A percentile compares a stretch with the other conserved stretches of the same genome.
Evolutionary conservation across 2,329 filamentous ascomycete species (phyloP).

Genomic region (Xylaria sp.): DNA sequence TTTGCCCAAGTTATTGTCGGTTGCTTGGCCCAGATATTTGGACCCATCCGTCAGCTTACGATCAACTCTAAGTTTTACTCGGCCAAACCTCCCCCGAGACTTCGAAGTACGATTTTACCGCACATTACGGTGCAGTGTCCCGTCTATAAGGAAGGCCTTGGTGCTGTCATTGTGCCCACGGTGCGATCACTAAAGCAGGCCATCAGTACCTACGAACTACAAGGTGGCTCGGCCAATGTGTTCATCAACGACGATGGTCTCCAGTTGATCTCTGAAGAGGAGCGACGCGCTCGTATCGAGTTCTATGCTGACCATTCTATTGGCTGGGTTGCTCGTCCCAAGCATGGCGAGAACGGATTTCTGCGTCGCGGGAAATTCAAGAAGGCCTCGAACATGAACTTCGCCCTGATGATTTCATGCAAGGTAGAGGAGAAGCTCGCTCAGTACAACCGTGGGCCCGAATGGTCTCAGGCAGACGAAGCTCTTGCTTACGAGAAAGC

Average conservation of each 20-base stretch:
- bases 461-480: conserved; percentile 57
- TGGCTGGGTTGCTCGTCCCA: conserved; percentile 74
- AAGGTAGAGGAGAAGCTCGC: conserved; percentile 69
- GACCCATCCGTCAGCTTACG: conserved; percentile 76
- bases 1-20: conserved; percentile 82
- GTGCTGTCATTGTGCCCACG: conserved; percentile 78
- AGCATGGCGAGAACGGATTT: conserved; percentile 71
- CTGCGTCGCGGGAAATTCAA: conserved; percentile 70
- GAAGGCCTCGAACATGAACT: conserved; percentile 82
- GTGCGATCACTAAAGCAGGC: conserved; percentile 81
- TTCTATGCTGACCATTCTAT: conserved; percentile 76
- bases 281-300: conserved; percentile 70
- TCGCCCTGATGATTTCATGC: conserved; percentile 69
- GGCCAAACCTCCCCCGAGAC: conserved; percentile 71
- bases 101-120: conserved; percentile 67
- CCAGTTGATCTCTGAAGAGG: conserved; percentile 71
- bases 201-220: conserved; percentile 79
- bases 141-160: conserved; percentile 86
- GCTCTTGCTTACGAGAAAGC: conserved; percentile 60
- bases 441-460: conserved; percentile 55
- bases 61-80: conserved; percentile 86
- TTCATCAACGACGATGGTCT: conserved; percentile 81
- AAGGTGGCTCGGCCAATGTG: conserved; percentile 81
- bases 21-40: conserved; percentile 78
- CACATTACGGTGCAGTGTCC: conserved; percentile 87